Evolutionary conservation across 2,329 filamentous ascomycete species (phyloP), one percentile per base, ranked within the genome.

Genomic region (Claviceps citrina): DNA sequence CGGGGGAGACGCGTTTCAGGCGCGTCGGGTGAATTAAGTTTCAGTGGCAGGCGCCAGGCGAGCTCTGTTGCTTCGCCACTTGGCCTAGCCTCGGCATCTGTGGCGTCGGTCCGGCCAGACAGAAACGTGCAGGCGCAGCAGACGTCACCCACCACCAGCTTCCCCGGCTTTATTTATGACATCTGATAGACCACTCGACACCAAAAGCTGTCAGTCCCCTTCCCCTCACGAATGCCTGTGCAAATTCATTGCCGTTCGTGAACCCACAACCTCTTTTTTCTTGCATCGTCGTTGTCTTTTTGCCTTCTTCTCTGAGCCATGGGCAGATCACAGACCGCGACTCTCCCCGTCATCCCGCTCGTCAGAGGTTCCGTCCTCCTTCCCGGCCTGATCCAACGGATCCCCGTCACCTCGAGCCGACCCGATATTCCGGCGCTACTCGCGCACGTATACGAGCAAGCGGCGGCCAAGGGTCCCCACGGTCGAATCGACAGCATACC

Each of bases 361-460:
- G 76, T 84, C 39, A 78, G 80, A 54, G 82, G 81, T 48, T 74
- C 77, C 46, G 82, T 95, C 49, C 76, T 96, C 31, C 73, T 94
- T 8, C 91, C 91, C 4, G 85, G 86, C 46, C 77, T 87, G 42
- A 78, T 87, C 38, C 73, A 93, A 51, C 81, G 87, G 50, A 82
- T 96, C 48, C 78, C 84, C 40, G 80, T 95, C 39, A 76, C 80
- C 31, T 78, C 70, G 28, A 70, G 80, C 59, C 84, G 89, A 38
- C 78, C 84, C 49, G 91, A 96, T 60, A 81, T 96, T 49, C 81
- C 85, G 39, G 83, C 89, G 38, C 74, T 96, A 33, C 76, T 98
- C 42, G 83, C 86, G 16, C 79, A 81, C 50, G 75, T 94, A 44
- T 89, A 93, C 61, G 82, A 82, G 52, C 77, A 78, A 49, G 78